Percentiles rank a stretch among this genome's conserved stretches.
phyloP scores from a whole-genome alignment of 2,329 filamentous ascomycete species.

The Penicillium oxalicum region DNA sequence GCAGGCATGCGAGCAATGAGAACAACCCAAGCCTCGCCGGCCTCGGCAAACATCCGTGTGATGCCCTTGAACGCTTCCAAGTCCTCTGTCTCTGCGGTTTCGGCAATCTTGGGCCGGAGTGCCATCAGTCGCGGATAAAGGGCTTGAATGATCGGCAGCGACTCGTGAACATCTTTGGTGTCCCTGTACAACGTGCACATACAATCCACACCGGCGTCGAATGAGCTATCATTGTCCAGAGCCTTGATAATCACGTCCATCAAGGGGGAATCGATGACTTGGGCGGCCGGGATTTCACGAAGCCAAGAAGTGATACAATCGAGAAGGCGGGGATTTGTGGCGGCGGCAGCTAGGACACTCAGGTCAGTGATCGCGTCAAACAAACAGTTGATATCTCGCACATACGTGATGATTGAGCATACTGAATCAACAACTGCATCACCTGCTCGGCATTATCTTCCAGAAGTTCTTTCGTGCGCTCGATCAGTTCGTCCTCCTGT shows the following conservation, averaged over 20 bases:
- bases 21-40: conserved; percentile 90
- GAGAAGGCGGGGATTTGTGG: conserved; percentile 81
- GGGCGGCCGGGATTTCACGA: conserved; percentile 77
- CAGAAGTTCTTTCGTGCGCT: conserved; percentile 81
- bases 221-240: conserved; percentile 67
- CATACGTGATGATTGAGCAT: conserved; percentile 82
- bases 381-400: conserved; percentile 1
- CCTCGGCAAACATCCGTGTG: conserved; percentile 85
- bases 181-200: conserved; percentile 87
- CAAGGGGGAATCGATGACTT: conserved; percentile 79
- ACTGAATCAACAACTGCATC: conserved; percentile 78
- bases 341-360: conserved; percentile 57
- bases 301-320: conserved; percentile 97
- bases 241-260: conserved; percentile 75
- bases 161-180: conserved; percentile 89
- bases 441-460: conserved; percentile 87
- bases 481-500: conserved; percentile 87
- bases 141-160: conserved; percentile 69
- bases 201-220: conserved; percentile 85
- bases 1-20: conserved; percentile 77
- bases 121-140: conserved; percentile 76
- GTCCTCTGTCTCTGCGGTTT: conserved; percentile 74
- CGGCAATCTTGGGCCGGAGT: conserved; percentile 68
- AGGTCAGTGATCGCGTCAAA: conserved; percentile 9
- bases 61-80: conserved; percentile 78